Evolutionary conservation across 106 monocot genomes (phyloP).

Genomic region (Acorus calamus): DNA sequence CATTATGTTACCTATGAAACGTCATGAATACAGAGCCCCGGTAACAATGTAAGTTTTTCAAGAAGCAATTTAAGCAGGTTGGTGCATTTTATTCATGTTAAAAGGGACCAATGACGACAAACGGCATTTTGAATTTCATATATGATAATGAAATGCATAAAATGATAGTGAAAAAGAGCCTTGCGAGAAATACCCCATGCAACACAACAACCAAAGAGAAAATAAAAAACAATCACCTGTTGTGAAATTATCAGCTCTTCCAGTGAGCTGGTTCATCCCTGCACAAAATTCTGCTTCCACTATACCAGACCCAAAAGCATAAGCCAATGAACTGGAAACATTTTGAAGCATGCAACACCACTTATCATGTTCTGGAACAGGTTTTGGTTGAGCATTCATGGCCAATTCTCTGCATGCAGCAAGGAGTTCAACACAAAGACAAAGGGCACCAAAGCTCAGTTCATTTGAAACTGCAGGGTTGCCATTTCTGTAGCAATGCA

Average conservation of each 20-base stretch:
- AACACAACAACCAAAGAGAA: background rate
- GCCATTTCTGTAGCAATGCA: conserved; percentile 2
- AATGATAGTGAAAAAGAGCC: no score
- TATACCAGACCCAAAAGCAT: conserved; percentile 35
- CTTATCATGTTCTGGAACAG: conserved; percentile 14
- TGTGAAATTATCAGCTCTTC: conserved; percentile 20
- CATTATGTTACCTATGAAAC: no score
- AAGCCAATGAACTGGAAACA: conserved; percentile 31
- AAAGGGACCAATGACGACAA: no score
- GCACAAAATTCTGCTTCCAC: background rate
- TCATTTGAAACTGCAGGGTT: conserved; percentile 5
- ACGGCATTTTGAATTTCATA: no score
- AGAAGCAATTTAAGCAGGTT: no score
- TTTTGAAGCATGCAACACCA: conserved; percentile 56
- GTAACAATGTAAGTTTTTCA: no score
- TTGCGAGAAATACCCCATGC: no score
- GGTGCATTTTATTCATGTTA: no score
- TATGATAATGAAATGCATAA: no score
- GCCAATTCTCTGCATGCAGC: conserved; percentile 55
- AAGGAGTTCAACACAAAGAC: conserved; percentile 66
- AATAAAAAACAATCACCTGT: conserved; percentile 30
- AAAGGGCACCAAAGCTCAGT: conserved; percentile 62
- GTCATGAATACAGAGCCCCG: no score
- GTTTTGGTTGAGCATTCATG: conserved; percentile 7
- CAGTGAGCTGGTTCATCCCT: conserved; percentile 10